Conservation (phyloP, 192 early-diverging fungal genomes). For the Diversispora epigaea region DNA sequence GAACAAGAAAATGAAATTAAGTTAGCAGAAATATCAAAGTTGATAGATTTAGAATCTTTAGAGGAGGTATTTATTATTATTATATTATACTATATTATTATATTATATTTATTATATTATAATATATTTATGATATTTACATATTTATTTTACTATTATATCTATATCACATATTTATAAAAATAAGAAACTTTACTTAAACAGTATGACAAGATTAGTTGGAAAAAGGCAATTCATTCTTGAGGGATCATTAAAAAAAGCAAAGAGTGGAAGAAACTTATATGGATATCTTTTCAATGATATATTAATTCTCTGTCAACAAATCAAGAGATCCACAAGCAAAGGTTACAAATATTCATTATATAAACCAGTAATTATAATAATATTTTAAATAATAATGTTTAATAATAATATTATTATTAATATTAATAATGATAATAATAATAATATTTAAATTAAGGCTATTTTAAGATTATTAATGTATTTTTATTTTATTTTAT, state of each 20-base stretch:
- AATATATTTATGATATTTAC: not conserved
- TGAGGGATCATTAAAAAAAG: slow-evolving; percentile 70
- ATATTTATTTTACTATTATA: slow-evolving; percentile 3
- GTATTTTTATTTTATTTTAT: not conserved
- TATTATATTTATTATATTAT: not conserved
- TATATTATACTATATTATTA: not conserved
- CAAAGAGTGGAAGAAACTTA: slow-evolving; percentile 76
- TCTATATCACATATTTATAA: too few relatives aligned
- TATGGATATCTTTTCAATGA: slow-evolving; percentile 75
- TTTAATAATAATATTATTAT: not conserved
- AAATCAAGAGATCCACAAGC: not conserved
- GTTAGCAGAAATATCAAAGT: slow-evolving; percentile 55
- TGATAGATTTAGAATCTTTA: slow-evolving; percentile 58
- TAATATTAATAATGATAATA: not conserved
- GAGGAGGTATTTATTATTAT: slow-evolving; percentile 40
- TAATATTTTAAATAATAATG: not conserved
- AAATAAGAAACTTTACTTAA: slow-evolving; percentile 54
- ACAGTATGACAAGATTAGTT: slow-evolving; percentile 54
- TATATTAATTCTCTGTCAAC: slow-evolving; percentile 55
- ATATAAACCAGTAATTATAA: slow-evolving; percentile 16
- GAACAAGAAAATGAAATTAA: slow-evolving; percentile 54
- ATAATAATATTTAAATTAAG: not conserved
- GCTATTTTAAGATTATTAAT: not conserved
- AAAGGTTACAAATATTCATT: slow-evolving; percentile 24
- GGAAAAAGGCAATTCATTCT: slow-evolving; percentile 63